Percentiles rank a stretch among this genome's conserved stretches.
phyloP scores from a whole-genome alignment of 148 eudicot genomes.

The Nyssa sinensis region DNA sequence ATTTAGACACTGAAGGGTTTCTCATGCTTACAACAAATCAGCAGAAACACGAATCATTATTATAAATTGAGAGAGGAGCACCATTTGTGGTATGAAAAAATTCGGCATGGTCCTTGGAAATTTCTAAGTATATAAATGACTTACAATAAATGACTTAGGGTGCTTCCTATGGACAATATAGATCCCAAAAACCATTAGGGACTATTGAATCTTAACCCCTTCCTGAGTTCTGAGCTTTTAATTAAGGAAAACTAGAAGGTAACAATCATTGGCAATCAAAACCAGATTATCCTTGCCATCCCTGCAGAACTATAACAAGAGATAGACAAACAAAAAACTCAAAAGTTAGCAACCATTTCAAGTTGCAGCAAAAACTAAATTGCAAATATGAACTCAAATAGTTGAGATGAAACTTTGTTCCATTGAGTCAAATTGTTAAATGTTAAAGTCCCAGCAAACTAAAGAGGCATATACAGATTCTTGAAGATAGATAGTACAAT shows the following conservation, averaged over 20 bases:
- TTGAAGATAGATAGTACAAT: neutral
- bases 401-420: neutral
- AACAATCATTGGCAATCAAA: neutral
- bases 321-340: neutral
- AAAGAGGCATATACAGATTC: neutral
- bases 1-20: neutral
- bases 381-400: conserved; percentile 3
- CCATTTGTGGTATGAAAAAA: neutral
- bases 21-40: neutral
- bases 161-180: neutral
- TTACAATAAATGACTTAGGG: too few species aligned
- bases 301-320: neutral
- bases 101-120: neutral
- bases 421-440: neutral
- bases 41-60: neutral
- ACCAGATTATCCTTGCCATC: neutral
- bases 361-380: conserved; percentile 9
- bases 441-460: neutral
- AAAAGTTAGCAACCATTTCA: neutral
- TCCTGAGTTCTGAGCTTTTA: neutral
- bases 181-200: neutral
- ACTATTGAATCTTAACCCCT: neutral
- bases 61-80: too few species aligned
- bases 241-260: neutral
- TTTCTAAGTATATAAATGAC: neutral